Evolutionary conservation across 1,139 yeast genomes (phyloP).

Genomic region (Diutina ranongensis): DNA sequence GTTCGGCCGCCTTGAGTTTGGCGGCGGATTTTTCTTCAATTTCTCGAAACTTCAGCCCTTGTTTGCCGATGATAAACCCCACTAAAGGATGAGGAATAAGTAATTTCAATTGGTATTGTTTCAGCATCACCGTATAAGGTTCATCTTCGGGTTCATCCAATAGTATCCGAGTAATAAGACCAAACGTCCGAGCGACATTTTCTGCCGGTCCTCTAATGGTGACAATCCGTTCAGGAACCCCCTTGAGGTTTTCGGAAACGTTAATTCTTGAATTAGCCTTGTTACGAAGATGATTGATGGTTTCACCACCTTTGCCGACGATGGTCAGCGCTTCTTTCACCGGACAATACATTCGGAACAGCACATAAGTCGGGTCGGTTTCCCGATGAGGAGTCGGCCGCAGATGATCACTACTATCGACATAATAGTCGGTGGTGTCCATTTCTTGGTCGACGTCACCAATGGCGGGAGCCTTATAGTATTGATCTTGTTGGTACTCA

Average conservation of each 20-base stretch:
- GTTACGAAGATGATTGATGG: conserved; percentile 53
- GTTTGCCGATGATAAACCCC: conserved; percentile 77
- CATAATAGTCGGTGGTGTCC: conserved; percentile 12
- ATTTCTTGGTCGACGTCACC: conserved; percentile 10
- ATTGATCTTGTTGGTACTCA: background rate
- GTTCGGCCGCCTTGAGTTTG: conserved; percentile 64
- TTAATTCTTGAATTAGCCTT: conserved; percentile 56
- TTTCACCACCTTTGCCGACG: conserved; percentile 73
- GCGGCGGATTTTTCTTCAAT: conserved; percentile 83
- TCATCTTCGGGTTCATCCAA: conserved; percentile 58
- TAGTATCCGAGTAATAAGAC: conserved; percentile 57
- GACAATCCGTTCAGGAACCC: conserved; percentile 67
- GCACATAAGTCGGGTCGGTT: conserved; percentile 47
- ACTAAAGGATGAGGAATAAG: conserved; percentile 73
- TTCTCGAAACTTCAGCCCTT: conserved; percentile 64
- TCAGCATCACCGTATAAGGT: conserved; percentile 45
- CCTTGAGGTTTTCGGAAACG: conserved; percentile 68
- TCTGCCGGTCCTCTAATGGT: conserved; percentile 70
- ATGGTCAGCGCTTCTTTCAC: conserved; percentile 69
- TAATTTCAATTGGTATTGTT: conserved; percentile 45
- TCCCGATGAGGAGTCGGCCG: conserved; percentile 22
- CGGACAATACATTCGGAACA: conserved; percentile 62
- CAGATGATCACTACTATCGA: conserved; percentile 8
- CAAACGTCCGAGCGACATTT: conserved; percentile 75
- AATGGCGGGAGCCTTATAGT: conserved; percentile 26